These are phyloP conservation scores for Reticulascus tulasneorum DNA, from an alignment of 2,329 filamentous ascomycete species.

Conservation along the genomic window DNA sequence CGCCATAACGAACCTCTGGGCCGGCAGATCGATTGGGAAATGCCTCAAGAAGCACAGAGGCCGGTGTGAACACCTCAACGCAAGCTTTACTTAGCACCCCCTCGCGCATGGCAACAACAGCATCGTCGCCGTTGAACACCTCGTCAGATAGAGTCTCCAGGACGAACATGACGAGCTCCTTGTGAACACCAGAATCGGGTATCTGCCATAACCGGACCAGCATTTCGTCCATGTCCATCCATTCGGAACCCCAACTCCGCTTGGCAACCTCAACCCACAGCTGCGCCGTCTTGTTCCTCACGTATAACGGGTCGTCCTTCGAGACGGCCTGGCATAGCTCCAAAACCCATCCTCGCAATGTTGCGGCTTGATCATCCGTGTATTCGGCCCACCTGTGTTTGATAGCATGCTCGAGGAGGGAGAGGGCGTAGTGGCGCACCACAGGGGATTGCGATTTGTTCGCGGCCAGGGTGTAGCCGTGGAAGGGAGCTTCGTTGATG, in stretches of 20 bases:
- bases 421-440: conserved; percentile 90
- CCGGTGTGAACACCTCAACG: conserved; percentile 89
- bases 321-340: conserved; percentile 70
- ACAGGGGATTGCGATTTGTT: conserved; percentile 72
- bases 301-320: conserved; percentile 70
- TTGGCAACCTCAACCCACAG: conserved; percentile 95
- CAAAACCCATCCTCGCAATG: conserved; percentile 72
- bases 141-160: conserved; percentile 93
- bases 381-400: conserved; percentile 80
- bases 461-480: conserved; percentile 79
- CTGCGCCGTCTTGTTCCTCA: conserved; percentile 90
- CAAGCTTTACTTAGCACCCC: conserved; percentile 82
- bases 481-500: conserved; percentile 71
- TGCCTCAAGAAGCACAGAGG: conserved; percentile 67
- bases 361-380: conserved; percentile 60
- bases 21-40: conserved; percentile 69
- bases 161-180: conserved; percentile 83
- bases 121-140: conserved; percentile 86
- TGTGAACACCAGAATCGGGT: conserved; percentile 58
- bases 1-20: conserved; percentile 67
- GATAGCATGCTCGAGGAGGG: conserved; percentile 84
- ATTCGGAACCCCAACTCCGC: conserved; percentile 85
- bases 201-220: conserved; percentile 80
- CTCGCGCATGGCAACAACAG: conserved; percentile 77
- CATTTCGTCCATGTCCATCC: conserved; percentile 89